Evolutionary conservation across 768 basidiomycete genomes (phyloP), one percentile per base, ranked within the genome.

Genomic region (Russula compacta): DNA sequence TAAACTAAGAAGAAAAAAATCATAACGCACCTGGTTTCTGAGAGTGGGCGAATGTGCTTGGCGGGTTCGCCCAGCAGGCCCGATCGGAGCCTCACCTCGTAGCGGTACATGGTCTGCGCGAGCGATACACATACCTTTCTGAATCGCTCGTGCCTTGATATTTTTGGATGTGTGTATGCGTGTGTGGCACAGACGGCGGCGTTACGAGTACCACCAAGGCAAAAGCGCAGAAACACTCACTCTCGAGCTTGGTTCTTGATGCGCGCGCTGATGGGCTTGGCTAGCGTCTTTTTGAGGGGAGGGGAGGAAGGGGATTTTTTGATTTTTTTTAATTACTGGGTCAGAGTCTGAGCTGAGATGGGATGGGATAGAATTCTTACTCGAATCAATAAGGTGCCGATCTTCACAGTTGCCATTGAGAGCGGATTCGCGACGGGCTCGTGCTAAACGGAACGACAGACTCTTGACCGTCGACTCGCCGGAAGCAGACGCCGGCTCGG

Each of bases 31-130:
- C 80, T 80, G 32, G 83, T 78, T 70, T 92, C 90, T 1, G 87
- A 89, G 19, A 93, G 77, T 6, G 91, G 90, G 10, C 87, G 80
- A 46, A 92, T 77, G 64, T 83, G 77, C 49, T 82, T 83, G 7
- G 85, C 81, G 32, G 85, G 82, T 69, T 92, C 89, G 6, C 89
- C 87, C 59, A 92, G 80, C 32, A 93, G 79, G 69, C 83, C 82
- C 2, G 86, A 89, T 32, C 90, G 81, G 49, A 92, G 75, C 66
- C 79, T 79, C 8, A 85, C 76, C 71, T 93, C 90, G 36, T 81
- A 76, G 44, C 85, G 83, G 72, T 92, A 86, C 80, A 91, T 83
- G 65, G 74, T 72, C 72, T 93, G 90, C 5, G 89, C 89, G 62
- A 92, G 81, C 58, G 76, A 75, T 32, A 92, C 79, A 66, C 90